phyloP scores from a whole-genome alignment of 202 grass and related monocot species.

The Digitaria exilis region DNA sequence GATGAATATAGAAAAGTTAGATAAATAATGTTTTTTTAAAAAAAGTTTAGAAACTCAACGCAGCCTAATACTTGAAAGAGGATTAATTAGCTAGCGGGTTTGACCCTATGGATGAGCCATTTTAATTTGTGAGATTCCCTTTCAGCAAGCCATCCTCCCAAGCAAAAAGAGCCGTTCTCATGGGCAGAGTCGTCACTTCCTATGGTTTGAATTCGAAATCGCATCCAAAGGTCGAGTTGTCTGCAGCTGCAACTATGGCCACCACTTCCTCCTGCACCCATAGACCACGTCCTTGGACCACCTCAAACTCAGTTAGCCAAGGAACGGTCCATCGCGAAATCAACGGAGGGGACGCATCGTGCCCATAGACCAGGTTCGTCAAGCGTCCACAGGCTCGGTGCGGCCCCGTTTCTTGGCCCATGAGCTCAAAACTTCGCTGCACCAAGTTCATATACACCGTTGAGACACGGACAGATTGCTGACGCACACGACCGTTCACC shows the following conservation, averaged over 20 bases:
- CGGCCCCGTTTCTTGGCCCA: background rate
- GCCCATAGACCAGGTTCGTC: background rate
- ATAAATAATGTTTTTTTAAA: too few species aligned
- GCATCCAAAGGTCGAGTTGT: background rate
- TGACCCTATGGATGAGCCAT: background rate
- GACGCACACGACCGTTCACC: too few species aligned
- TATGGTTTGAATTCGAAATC: conserved; percentile 63
- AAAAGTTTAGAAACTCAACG: too few species aligned
- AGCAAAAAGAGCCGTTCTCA: conserved; percentile 24
- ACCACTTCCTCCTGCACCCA: background rate
- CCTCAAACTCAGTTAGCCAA: background rate
- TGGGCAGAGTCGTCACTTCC: conserved; percentile 31
- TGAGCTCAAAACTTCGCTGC: background rate
- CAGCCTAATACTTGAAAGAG: too few species aligned
- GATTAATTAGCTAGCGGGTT: background rate
- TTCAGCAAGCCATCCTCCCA: background rate
- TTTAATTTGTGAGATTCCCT: background rate
- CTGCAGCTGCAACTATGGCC: background rate
- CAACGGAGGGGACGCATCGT: background rate
- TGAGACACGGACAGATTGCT: too few species aligned
- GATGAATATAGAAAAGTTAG: too few species aligned
- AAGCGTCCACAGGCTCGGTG: background rate
- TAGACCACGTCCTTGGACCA: background rate
- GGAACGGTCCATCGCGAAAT: background rate
- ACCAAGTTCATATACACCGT: background rate